phyloP scores from a whole-genome alignment of 2,329 filamentous ascomycete species.

The Nemania sp. region DNA sequence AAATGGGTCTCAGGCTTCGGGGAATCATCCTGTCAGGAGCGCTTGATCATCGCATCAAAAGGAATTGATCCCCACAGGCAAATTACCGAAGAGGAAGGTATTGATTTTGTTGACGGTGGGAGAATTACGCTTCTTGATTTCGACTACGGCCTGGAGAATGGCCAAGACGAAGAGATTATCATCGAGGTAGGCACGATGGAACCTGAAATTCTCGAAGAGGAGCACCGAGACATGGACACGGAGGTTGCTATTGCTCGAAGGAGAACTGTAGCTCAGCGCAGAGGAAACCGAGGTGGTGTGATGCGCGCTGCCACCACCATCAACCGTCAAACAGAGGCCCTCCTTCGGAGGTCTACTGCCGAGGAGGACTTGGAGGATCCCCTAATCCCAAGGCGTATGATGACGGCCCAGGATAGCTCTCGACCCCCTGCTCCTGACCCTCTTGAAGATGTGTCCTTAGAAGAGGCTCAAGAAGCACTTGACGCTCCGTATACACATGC shows the following conservation, averaged over 20 bases:
- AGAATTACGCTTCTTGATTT: constrained; percentile 76
- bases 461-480: constrained; percentile 64
- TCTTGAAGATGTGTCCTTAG: constrained; percentile 51
- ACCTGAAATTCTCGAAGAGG: constrained; percentile 73
- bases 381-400: constrained; percentile 55
- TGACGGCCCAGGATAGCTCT: constrained; percentile 39
- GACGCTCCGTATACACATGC: constrained; percentile 76
- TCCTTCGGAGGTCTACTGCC: constrained; percentile 42
- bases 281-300: constrained; percentile 53
- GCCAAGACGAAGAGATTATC: constrained; percentile 60
- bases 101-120: constrained; percentile 78
- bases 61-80: constrained; percentile 65
- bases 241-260: constrained; percentile 80
- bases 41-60: constrained; percentile 72
- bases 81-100: constrained; percentile 69
- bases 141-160: constrained; percentile 63
- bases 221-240: constrained; percentile 72
- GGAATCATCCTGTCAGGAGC: constrained; percentile 54
- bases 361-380: constrained; percentile 55
- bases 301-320: constrained; percentile 55
- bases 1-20: constrained; percentile 70
- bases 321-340: constrained; percentile 34
- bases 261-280: constrained; percentile 69
- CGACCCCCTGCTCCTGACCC: constrained; percentile 42
- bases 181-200: constrained; percentile 76